phyloP scores from a whole-genome alignment of 139 green algal species.

The Chlamydomonas asymmetrica region DNA sequence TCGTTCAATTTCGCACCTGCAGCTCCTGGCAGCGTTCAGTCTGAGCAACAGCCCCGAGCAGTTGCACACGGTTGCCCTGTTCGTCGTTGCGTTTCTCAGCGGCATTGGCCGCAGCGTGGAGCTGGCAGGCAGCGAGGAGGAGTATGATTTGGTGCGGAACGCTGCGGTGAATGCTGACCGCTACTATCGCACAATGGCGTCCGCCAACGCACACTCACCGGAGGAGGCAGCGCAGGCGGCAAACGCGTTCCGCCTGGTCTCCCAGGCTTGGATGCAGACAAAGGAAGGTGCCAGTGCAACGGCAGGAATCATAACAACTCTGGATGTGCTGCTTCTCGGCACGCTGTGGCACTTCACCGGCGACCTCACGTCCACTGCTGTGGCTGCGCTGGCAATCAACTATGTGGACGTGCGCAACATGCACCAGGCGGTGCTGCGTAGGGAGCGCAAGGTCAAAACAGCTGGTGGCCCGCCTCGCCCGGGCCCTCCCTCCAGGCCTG shows the following conservation, averaged over 20 bases:
- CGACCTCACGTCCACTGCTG: slow-evolving; percentile 26
- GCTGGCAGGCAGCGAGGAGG: slow-evolving; percentile 27
- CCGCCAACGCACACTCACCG: slow-evolving; percentile 13
- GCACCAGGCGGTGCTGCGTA: slow-evolving; percentile 16
- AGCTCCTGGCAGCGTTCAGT: not conserved
- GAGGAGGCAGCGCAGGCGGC: slow-evolving; percentile 17
- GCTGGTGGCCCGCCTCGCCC: too few relatives aligned
- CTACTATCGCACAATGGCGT: slow-evolving; percentile 43
- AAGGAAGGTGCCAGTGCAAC: slow-evolving; percentile 17
- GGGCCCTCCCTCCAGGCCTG: too few relatives aligned
- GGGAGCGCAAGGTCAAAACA: slow-evolving; percentile 17
- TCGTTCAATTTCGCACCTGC: too few relatives aligned
- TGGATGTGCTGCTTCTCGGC: slow-evolving; percentile 36
- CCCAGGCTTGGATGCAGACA: slow-evolving; percentile 37
- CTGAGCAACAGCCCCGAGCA: not conserved
- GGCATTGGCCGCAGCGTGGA: slow-evolving; percentile 29
- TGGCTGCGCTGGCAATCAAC: slow-evolving; percentile 37
- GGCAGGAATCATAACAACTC: slow-evolving; percentile 6
- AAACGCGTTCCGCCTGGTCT: slow-evolving; percentile 39
- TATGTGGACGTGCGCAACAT: slow-evolving; percentile 35
- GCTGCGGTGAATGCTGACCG: slow-evolving; percentile 38
- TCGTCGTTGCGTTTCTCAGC: slow-evolving; percentile 4
- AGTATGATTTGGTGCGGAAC: slow-evolving; percentile 37
- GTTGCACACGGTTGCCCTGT: slow-evolving; percentile 4
- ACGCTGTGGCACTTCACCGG: slow-evolving; percentile 33